These are phyloP conservation scores for Volutella citrinella DNA, from an alignment of 2,329 filamentous ascomycete genomes.

Conservation along the genomic window DNA sequence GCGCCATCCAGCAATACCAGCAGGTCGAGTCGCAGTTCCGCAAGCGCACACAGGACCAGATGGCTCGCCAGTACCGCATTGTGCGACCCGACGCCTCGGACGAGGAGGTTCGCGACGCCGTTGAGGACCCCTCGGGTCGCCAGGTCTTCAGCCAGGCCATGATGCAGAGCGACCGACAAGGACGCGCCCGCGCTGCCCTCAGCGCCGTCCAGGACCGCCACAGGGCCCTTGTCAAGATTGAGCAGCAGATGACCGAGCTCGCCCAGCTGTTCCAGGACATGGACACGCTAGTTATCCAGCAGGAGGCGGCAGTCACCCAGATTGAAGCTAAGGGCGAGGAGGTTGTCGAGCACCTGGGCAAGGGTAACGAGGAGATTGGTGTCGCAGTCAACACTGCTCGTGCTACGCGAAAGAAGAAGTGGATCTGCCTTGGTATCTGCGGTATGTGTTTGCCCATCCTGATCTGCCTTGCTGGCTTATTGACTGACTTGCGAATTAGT, in stretches of 20 bases:
- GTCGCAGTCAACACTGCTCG: slow-evolving; percentile 80
- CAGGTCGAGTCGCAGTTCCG: slow-evolving; percentile 76
- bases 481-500: slow-evolving; percentile 38
- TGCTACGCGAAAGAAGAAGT: slow-evolving; percentile 88
- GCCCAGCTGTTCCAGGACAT: slow-evolving; percentile 87
- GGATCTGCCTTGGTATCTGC: slow-evolving; percentile 82
- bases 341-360: slow-evolving; percentile 77
- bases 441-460: slow-evolving; percentile 38
- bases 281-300: slow-evolving; percentile 79
- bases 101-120: slow-evolving; percentile 72
- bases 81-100: slow-evolving; percentile 79
- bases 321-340: slow-evolving; percentile 89
- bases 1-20: slow-evolving; percentile 79
- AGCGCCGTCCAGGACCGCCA: slow-evolving; percentile 80
- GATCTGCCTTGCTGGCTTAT: neutral
- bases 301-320: slow-evolving; percentile 74
- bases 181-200: slow-evolving; percentile 76
- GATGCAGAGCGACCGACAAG: slow-evolving; percentile 75
- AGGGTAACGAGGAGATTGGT: slow-evolving; percentile 80
- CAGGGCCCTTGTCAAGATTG: slow-evolving; percentile 86
- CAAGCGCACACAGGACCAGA: slow-evolving; percentile 76
- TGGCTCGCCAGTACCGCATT: slow-evolving; percentile 87
- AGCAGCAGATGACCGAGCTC: slow-evolving; percentile 83
- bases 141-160: slow-evolving; percentile 89
- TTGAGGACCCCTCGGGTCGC: slow-evolving; percentile 66